phyloP scores from a whole-genome alignment of 2,329 filamentous ascomycete species.

The Neofusicoccum sp. region DNA sequence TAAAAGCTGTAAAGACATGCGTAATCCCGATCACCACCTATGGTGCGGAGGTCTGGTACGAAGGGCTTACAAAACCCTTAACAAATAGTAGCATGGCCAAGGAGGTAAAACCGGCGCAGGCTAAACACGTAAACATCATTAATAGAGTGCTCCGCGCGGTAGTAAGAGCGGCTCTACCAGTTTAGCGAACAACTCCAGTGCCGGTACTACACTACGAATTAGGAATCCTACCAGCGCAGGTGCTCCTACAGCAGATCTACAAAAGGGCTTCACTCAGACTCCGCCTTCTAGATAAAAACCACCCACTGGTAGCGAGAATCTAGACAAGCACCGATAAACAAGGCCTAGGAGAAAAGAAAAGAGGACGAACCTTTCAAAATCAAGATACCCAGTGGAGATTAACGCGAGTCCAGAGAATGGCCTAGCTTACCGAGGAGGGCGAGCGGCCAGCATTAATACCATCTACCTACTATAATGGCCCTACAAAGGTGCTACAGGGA shows the following conservation, averaged over 20 bases:
- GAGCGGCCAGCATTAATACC: not conserved
- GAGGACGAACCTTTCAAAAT: not conserved
- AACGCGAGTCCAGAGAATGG: not conserved
- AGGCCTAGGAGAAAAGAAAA: not conserved
- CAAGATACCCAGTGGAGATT: not conserved
- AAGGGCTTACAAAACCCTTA: not conserved
- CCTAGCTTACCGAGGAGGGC: not conserved
- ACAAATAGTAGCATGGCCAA: not conserved
- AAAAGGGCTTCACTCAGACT: not conserved
- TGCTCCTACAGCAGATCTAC: not conserved
- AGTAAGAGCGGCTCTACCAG: not conserved
- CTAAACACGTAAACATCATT: not conserved
- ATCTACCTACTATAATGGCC: not conserved
- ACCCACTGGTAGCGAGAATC: not conserved
- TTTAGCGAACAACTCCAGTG: not conserved
- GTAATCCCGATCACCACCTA: not conserved
- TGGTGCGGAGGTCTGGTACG: conserved; percentile 1
- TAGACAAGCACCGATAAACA: not conserved
- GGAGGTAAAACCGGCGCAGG: not conserved
- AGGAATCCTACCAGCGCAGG: not conserved
- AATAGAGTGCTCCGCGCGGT: not conserved
- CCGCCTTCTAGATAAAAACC: not conserved
- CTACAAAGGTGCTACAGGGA: not conserved
- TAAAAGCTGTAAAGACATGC: not conserved
- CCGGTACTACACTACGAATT: not conserved